phyloP scores from a whole-genome alignment of 306 rosid species.

The Pachyrhizus erosus region DNA sequence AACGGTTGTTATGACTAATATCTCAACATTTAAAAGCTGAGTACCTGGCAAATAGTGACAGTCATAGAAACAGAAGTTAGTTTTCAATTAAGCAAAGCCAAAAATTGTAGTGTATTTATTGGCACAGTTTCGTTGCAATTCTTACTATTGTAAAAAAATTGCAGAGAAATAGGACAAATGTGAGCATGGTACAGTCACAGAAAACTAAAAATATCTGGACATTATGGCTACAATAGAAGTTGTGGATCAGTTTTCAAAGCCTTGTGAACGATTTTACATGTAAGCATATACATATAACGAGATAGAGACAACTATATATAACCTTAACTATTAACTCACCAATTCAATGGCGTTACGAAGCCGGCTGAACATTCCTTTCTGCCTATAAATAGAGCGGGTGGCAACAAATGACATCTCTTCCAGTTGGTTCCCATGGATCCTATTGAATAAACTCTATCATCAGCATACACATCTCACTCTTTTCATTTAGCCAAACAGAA shows the following conservation, averaged over 20 bases:
- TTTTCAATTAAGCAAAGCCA: slow-evolving; percentile 13
- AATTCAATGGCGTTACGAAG: slow-evolving; percentile 62
- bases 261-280: neutral
- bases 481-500: no score
- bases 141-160: neutral
- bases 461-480: slow-evolving; percentile 7
- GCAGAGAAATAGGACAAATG: neutral
- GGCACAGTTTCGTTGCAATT: neutral
- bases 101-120: no score
- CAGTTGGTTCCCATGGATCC: slow-evolving; percentile 71
- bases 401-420: slow-evolving; percentile 89
- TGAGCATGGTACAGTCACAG: neutral
- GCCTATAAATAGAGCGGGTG: slow-evolving; percentile 63
- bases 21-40: slow-evolving; percentile 65
- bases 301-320: neutral
- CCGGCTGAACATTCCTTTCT: slow-evolving; percentile 77
- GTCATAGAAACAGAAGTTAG: neutral
- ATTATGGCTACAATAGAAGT: neutral
- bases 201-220: neutral
- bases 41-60: slow-evolving; percentile 57
- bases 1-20: slow-evolving; percentile 69
- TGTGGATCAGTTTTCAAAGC: neutral
- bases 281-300: neutral
- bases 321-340: slow-evolving; percentile 50
- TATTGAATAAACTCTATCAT: slow-evolving; percentile 43